Evolutionary conservation across 495 filamentous ascomycete species (phyloP), one percentile per base, ranked within the genome.

Genomic region (Annulohypoxylon maeteangense): DNA sequence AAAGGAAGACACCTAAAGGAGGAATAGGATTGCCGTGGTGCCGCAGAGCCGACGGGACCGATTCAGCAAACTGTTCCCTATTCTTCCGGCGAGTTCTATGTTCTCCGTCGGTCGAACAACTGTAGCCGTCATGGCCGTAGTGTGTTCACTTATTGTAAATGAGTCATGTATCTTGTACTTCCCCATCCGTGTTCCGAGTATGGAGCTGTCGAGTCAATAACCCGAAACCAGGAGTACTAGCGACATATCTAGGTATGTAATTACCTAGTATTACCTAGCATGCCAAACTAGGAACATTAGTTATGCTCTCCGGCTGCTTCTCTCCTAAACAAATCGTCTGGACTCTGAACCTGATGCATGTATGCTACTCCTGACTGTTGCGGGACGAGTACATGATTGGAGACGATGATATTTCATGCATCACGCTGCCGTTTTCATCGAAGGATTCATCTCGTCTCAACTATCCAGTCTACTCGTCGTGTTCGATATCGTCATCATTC

Each of bases 401-500:
- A 23, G 20, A 56, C 20, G 20, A 36, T 65, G 27, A 18, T 54
- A 12, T 10, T 20, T 36, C 59, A 67, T 62, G 50, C 29, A 62
- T 50, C 16, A 10, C 14, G 18, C 45, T 44, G 16, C 20, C 34
- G 20, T 12, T 47, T 56, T 42, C 25, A 53, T 59, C 22, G 32
- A 70, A 60, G 60, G 53, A 50, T 53, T 70, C 31, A 53, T 64
- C 31, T 55, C 23, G 16, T 65, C 45, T 60, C 32, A 31, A 55
- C 42, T 59, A 12, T 47, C 44, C 62, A 55, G 54, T 56, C 36
- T 55, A n/a, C 50, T 68, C 31, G 65, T 62, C 65, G 70, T 62
- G 47, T 73, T 61, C 27, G 61, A 56, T n/a, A 73, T 73, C 70
- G 70, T 68, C 70, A 73, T 73, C 70, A 62, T 47, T 66, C 45